Percentiles rank a stretch among this genome's conserved stretches.
These are phyloP conservation scores for Ceratobasidium sp. DNA, from an alignment of 1,284 basidiomycete genomes.

Conservation along the genomic window DNA sequence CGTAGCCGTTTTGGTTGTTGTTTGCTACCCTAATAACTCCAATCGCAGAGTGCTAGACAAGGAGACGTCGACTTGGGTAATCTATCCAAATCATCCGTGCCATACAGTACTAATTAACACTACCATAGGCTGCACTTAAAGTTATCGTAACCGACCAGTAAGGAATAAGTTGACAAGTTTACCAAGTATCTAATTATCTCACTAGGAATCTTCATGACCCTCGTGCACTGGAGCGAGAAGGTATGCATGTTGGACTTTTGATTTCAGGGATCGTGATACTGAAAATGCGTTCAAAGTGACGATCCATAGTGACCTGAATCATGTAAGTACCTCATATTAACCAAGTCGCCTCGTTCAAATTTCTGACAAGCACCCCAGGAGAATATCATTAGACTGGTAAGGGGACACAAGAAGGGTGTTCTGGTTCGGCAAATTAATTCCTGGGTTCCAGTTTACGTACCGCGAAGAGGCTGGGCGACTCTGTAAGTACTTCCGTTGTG, in stretches of 20 bases:
- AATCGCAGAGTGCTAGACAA: constrained; percentile 29
- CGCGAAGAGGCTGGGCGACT: constrained; percentile 39
- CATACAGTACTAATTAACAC: not conserved
- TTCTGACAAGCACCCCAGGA: constrained; percentile 8
- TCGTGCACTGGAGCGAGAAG: constrained; percentile 41
- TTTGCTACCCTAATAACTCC: not conserved
- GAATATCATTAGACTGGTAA: constrained; percentile 36
- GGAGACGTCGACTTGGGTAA: constrained; percentile 37
- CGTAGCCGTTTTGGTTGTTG: not conserved
- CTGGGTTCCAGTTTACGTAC: constrained; percentile 21
- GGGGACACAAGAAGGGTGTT: not conserved
- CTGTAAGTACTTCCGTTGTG: constrained; percentile 12
- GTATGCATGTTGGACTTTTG: not conserved
- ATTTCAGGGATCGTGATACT: not conserved
- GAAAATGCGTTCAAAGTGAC: constrained; percentile 7
- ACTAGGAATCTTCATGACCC: constrained; percentile 38
- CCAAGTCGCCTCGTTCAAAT: not conserved
- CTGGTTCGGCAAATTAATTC: not conserved
- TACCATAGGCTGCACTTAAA: constrained; percentile 35
- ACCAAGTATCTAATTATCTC: not conserved
- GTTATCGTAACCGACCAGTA: constrained; percentile 43
- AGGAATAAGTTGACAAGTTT: not conserved
- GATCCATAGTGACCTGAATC: constrained; percentile 35
- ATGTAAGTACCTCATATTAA: constrained; percentile 14
- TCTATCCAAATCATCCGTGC: not conserved